Evolutionary conservation across 2,329 filamentous ascomycete genomes (phyloP).

Genomic region (Clonostachys rhizophaga): DNA sequence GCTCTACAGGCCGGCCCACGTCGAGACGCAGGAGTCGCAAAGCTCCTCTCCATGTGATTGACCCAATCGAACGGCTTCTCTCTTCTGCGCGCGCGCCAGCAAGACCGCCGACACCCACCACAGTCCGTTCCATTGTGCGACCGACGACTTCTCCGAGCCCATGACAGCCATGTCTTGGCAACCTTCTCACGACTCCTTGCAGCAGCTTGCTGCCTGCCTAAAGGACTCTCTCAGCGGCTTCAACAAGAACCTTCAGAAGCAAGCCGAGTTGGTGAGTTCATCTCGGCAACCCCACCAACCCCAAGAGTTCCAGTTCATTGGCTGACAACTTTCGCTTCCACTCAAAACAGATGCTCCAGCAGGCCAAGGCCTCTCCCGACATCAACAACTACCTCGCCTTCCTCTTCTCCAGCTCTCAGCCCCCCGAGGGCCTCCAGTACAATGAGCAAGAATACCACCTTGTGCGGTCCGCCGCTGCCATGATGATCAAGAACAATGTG

Average conservation of each 20-base stretch:
- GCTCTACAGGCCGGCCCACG: no score
- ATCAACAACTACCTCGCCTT: slow-evolving; percentile 97
- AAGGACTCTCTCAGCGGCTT: slow-evolving; percentile 88
- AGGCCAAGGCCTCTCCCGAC: slow-evolving; percentile 84
- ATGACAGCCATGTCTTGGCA: slow-evolving; percentile 78
- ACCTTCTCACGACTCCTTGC: slow-evolving; percentile 79
- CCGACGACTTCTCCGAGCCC: slow-evolving; percentile 6
- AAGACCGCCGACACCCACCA: background rate
- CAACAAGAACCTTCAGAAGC: slow-evolving; percentile 75
- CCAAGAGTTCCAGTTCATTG: slow-evolving; percentile 3
- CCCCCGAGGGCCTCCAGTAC: slow-evolving; percentile 55
- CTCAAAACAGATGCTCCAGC: slow-evolving; percentile 73
- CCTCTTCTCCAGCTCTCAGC: slow-evolving; percentile 70
- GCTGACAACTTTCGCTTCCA: slow-evolving; percentile 10
- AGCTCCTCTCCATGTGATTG: slow-evolving; percentile 1
- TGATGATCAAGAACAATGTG: slow-evolving; percentile 96
- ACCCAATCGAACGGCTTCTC: background rate
- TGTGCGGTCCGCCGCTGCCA: slow-evolving; percentile 80
- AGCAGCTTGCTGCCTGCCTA: slow-evolving; percentile 83
- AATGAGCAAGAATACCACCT: slow-evolving; percentile 62
- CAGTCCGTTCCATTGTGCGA: slow-evolving; percentile 6
- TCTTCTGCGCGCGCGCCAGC: background rate
- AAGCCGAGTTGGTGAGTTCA: slow-evolving; percentile 74
- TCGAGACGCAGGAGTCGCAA: background rate
- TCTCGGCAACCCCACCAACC: background rate